Percentiles rank a stretch among this genome's conserved stretches.
Evolutionary conservation across 331 rosid species (phyloP).

Genomic region (Acacia concinna): DNA sequence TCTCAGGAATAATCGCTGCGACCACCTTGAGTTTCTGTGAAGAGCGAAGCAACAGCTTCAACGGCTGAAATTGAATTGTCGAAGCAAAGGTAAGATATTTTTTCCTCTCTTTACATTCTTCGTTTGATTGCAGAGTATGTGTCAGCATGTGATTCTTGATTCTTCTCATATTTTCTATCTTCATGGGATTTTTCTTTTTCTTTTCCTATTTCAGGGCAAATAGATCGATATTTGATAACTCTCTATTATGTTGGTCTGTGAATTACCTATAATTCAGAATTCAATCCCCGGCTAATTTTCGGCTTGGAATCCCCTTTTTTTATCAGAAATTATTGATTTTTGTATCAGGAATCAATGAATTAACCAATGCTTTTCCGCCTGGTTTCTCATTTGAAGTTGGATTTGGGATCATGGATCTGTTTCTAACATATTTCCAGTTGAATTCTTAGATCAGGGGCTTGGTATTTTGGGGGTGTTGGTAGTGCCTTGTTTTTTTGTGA

Average conservation of each 20-base stretch:
- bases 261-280: constrained; percentile 19
- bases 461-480: neutral
- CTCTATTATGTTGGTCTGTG: neutral
- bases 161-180: neutral
- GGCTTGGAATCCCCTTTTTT: neutral
- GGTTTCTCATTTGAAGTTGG: constrained; percentile 14
- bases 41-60: neutral
- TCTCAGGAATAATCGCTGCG: neutral
- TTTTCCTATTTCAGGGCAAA: neutral
- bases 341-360: neutral
- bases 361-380: neutral
- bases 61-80: neutral
- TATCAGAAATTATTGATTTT: neutral
- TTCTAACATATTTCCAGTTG: neutral
- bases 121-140: neutral
- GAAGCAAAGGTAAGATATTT: constrained; percentile 1
- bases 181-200: neutral
- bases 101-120: neutral
- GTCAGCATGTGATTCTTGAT: neutral
- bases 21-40: neutral
- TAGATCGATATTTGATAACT: constrained; percentile 27
- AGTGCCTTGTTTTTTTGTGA: neutral
- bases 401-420: constrained; percentile 18
- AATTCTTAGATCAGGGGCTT: constrained; percentile 15
- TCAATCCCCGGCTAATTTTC: constrained; percentile 6